phyloP scores from a whole-genome alignment of 441 rosid genomes.

The Erodium texanum region DNA sequence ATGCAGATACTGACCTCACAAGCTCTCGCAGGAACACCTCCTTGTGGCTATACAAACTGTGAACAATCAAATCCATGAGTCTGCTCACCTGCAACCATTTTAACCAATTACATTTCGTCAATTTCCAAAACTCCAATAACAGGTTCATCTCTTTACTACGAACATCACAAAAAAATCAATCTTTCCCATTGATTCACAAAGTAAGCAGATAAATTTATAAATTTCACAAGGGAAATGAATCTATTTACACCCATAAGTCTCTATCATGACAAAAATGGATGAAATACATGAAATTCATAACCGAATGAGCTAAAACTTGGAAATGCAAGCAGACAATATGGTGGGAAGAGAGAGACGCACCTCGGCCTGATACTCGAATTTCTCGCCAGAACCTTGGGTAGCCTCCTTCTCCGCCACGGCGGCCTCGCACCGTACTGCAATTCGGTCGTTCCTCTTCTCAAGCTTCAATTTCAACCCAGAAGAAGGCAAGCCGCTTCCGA shows the following conservation, averaged over 20 bases:
- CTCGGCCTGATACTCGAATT: conserved; percentile 96
- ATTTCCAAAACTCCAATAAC: not conserved
- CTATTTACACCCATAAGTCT: not conserved
- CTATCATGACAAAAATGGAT: not conserved
- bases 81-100: conserved; percentile 64
- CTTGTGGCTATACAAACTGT: conserved; percentile 93
- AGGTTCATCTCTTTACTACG: too few species aligned
- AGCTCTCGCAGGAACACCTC: conserved; percentile 91
- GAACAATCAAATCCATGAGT: conserved; percentile 91
- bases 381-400: conserved; percentile 65
- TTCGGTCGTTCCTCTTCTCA: conserved; percentile 37
- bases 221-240: not conserved
- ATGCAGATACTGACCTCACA: conserved; percentile 49
- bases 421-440: conserved; percentile 54
- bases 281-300: not conserved
- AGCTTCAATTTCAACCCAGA: conserved; percentile 50
- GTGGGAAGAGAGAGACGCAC: conserved; percentile 29
- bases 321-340: too few species aligned
- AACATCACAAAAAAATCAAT: not conserved
- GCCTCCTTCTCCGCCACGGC: conserved; percentile 81
- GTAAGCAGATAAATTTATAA: not conserved
- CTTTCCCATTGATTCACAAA: too few species aligned
- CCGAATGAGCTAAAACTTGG: conserved; percentile 2
- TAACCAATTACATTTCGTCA: conserved; percentile 12
- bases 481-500: conserved; percentile 40